Percentiles rank a stretch among this genome's conserved stretches.
Conservation (phyloP, 2,329 filamentous ascomycete genomes). For the Macrophomina phaseolina region DNA sequence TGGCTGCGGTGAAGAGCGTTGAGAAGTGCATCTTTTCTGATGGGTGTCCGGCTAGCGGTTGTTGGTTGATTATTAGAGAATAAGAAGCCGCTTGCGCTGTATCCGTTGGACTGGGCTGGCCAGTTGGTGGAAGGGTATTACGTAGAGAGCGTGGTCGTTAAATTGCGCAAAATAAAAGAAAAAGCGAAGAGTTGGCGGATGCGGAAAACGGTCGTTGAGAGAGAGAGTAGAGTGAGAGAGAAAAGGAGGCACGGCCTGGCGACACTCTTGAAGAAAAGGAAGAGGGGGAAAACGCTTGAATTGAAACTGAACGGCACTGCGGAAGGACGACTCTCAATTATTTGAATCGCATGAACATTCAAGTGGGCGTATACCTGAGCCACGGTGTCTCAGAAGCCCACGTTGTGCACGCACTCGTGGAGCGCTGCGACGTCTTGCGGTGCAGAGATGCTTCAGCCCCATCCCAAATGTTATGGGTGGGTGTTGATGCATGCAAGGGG, state of each 20-base stretch:
- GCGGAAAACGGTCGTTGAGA: not conserved
- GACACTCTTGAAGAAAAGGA: conserved; percentile 6
- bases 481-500: conserved; percentile 11
- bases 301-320: conserved; percentile 16
- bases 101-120: conserved; percentile 3
- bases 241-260: conserved; percentile 12
- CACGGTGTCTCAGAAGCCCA: conserved; percentile 8
- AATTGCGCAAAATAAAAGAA: conserved; percentile 1
- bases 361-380: conserved; percentile 1
- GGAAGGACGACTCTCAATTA: conserved; percentile 14
- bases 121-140: conserved; percentile 2
- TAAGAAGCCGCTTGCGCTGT: conserved; percentile 16
- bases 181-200: not conserved
- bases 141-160: conserved; percentile 15
- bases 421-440: conserved; percentile 17
- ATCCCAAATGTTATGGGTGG: conserved; percentile 3
- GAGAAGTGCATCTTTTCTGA: conserved; percentile 18
- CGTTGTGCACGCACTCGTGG: not conserved
- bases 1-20: not conserved
- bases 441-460: conserved; percentile 18
- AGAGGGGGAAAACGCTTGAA: conserved; percentile 1
- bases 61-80: not conserved
- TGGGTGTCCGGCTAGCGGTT: conserved; percentile 10
- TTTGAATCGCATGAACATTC: conserved; percentile 15
- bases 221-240: not conserved